Percentiles rank a stretch among this genome's conserved stretches.
Conservation (phyloP, 2,329 filamentous ascomycete genomes). For the Pestalotiopsis sp. region DNA sequence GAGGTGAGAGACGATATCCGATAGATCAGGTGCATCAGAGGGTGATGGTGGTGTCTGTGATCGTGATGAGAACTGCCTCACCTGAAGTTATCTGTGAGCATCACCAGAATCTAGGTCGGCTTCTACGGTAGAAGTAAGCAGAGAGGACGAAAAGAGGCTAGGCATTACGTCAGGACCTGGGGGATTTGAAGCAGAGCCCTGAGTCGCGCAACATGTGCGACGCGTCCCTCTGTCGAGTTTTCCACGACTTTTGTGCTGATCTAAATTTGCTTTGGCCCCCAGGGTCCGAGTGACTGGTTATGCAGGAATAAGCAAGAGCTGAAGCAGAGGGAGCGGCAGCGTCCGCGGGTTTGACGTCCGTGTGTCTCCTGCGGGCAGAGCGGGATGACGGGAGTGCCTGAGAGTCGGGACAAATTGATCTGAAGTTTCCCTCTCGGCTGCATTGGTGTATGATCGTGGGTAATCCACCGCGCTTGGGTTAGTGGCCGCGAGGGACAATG, state of each 20-base stretch:
- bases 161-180: not conserved
- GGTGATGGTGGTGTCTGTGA: not conserved
- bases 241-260: not conserved
- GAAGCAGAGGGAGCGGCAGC: not conserved
- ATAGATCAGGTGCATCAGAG: not conserved
- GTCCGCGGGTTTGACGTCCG: not conserved
- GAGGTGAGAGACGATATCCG: not conserved
- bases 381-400: not conserved
- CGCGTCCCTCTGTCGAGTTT: not conserved
- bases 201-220: not conserved
- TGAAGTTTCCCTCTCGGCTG: not conserved
- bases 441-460: not conserved
- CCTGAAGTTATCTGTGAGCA: not conserved
- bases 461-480: not conserved
- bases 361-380: not conserved
- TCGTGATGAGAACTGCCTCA: not conserved
- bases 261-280: not conserved
- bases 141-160: not conserved
- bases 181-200: not conserved
- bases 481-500: not conserved
- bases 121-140: not conserved
- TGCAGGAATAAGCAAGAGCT: not conserved
- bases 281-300: not conserved
- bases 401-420: not conserved
- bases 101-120: not conserved